A percentile compares a stretch with the other conserved stretches of the same genome.
These are phyloP conservation scores for Tetrapisispora namnaoensis DNA, from an alignment of 805 yeast species.

Conservation along the genomic window DNA sequence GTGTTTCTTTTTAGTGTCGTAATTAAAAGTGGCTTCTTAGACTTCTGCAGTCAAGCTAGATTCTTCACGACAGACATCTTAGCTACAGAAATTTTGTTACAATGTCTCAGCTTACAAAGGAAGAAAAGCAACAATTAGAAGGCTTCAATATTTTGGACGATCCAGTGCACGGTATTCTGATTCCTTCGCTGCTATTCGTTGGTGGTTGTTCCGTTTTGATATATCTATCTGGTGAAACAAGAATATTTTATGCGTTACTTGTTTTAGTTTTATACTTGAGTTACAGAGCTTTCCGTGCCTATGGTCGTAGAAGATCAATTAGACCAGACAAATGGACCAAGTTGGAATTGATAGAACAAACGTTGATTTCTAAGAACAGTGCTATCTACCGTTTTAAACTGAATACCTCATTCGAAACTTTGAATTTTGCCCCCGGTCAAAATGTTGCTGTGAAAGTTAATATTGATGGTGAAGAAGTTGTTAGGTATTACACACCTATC, in stretches of 20 bases:
- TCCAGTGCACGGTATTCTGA: slow-evolving; percentile 67
- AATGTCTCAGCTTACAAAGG: slow-evolving; percentile 13
- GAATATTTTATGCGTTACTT: slow-evolving; percentile 26
- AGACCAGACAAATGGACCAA: slow-evolving; percentile 47
- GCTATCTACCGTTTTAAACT: slow-evolving; percentile 68
- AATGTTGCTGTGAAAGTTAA: slow-evolving; percentile 50
- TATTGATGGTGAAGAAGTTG: slow-evolving; percentile 29
- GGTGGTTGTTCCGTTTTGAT: slow-evolving; percentile 51
- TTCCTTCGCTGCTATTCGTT: slow-evolving; percentile 53
- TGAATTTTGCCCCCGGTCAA: slow-evolving; percentile 66
- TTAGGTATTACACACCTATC: slow-evolving; percentile 70
- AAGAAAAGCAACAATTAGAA: slow-evolving; percentile 1
- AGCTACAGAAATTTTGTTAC: no score
- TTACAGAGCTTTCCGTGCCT: slow-evolving; percentile 31
- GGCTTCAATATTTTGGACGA: slow-evolving; percentile 44
- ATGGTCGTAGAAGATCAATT: slow-evolving; percentile 35
- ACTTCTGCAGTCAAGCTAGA: no score
- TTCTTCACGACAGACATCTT: no score
- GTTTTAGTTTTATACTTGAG: slow-evolving; percentile 33
- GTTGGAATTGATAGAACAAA: slow-evolving; percentile 64
- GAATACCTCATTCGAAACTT: slow-evolving; percentile 46
- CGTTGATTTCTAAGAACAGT: slow-evolving; percentile 57
- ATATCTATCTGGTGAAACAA: slow-evolving; percentile 28
- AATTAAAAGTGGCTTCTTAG: no score
- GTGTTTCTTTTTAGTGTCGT: no score